A percentile compares a stretch with the other conserved stretches of the same genome.
These are phyloP conservation scores for Irpex rosettiformis DNA, from an alignment of 1,284 basidiomycete genomes.

Conservation along the genomic window DNA sequence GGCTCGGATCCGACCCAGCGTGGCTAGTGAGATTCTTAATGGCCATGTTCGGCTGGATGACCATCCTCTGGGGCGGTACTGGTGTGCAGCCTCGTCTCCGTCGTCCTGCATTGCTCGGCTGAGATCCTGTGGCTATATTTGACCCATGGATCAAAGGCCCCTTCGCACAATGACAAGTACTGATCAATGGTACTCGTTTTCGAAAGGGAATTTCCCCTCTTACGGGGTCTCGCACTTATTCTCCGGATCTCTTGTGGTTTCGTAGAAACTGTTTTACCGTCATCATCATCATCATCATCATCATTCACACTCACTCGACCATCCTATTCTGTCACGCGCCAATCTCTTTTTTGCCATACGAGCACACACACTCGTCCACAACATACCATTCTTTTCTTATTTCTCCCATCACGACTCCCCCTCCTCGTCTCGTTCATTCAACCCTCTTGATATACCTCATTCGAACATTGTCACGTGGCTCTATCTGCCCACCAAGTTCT, in stretches of 20 bases:
- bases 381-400: not conserved
- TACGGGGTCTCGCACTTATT: too few species aligned
- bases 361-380: not conserved
- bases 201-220: not conserved
- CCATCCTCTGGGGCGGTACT: conserved; percentile 37
- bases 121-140: not conserved
- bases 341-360: not conserved
- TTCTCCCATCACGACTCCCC: too few species aligned
- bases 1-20: conserved; percentile 65
- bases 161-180: too few species aligned
- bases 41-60: conserved; percentile 76
- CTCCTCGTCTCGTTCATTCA: too few species aligned
- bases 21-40: conserved; percentile 78
- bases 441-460: not conserved
- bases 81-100: not conserved
- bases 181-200: not conserved
- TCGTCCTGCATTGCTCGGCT: not conserved
- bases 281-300: too few species aligned
- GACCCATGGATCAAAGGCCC: not conserved
- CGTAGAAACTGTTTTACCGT: too few species aligned
- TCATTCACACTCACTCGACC: not conserved
- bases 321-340: not conserved
- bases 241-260: too few species aligned
- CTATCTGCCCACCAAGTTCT: not conserved
- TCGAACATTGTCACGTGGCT: not conserved